phyloP scores from a whole-genome alignment of 2,329 filamentous ascomycete species.

The Beauveria sp. region DNA sequence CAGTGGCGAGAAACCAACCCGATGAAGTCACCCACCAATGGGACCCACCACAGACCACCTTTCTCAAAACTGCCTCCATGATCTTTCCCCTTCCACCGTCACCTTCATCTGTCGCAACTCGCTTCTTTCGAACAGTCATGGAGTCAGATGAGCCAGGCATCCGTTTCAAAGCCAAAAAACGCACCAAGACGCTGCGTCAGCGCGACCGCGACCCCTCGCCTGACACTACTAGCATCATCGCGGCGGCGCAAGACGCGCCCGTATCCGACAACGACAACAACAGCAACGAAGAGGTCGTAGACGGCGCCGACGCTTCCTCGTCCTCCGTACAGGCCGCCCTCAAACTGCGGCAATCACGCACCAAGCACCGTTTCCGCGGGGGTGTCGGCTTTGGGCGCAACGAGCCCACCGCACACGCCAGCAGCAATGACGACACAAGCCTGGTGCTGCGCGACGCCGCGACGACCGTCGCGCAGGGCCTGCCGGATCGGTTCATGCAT shows the following conservation, averaged over 20 bases:
- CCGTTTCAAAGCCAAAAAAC: slow-evolving; percentile 51
- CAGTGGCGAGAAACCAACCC: too few species aligned
- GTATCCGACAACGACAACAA: slow-evolving; percentile 8
- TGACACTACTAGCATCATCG: slow-evolving; percentile 11
- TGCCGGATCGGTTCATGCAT: slow-evolving; percentile 54
- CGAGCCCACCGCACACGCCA: slow-evolving; percentile 23
- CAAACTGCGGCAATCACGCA: slow-evolving; percentile 44
- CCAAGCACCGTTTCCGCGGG: slow-evolving; percentile 30
- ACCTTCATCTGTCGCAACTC: too few species aligned
- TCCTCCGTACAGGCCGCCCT: slow-evolving; percentile 40
- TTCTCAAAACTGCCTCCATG: too few species aligned
- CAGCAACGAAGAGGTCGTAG: slow-evolving; percentile 14
- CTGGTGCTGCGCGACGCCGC: slow-evolving; percentile 26
- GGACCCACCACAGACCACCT: too few species aligned
- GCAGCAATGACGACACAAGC: slow-evolving; percentile 13
- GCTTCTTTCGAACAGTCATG: not conserved
- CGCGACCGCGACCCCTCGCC: slow-evolving; percentile 34
- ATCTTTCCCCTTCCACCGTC: too few species aligned
- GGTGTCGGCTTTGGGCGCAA: slow-evolving; percentile 46
- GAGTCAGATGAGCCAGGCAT: slow-evolving; percentile 19
- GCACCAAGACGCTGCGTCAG: slow-evolving; percentile 48
- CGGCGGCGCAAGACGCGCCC: slow-evolving; percentile 8
- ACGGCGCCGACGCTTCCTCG: not conserved
- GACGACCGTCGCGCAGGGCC: slow-evolving; percentile 15
- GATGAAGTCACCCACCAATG: too few species aligned